Evolutionary conservation across 208 protist species (phyloP), one percentile per base, ranked within the genome.

Genomic region (Phytomonas serpens): DNA sequence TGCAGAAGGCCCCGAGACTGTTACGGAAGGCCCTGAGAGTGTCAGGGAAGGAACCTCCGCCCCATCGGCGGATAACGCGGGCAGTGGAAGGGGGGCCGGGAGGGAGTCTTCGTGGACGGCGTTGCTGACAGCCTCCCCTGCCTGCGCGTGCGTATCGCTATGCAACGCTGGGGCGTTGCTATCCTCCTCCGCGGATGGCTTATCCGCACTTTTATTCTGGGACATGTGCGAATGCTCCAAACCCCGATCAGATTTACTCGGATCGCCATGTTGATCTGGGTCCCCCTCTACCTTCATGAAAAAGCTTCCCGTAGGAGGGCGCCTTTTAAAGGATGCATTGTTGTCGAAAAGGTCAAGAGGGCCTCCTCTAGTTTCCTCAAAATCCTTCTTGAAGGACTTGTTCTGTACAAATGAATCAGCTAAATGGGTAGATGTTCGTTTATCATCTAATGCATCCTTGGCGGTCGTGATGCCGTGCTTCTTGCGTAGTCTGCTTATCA

Each of bases 401-500:
- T 30, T 29, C 2, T 30, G 37, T 19, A 30, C 37, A 11, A 47
- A 47, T 47, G 40, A 47, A 11, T 47, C 40, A 47, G 42, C 76
- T 27, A 72, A 71, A 38, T 66, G 64, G 37, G 16, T 69, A 37
- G 57, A 61, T 29, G 66, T 70, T 23, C 32, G 5, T 37, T 29
- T 38, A n/a, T 70, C 72, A 9, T 75, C 77, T 63, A 68, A 74
- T 1, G 75, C 72, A 29, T 75, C 69, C 71, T 77, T 75, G 65
- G 40, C 40, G 40, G 77, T 73, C 10, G 67, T 73, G 34, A 91
- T 70, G 62, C 82, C 47, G 80, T 89, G 83, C 77, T 92, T 88
- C 75, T 89, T 89, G 42, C 86, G 86, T 64, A 92, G 82, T 57
- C 57, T 27, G 29, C 78, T 81, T 16, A 82, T 84, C 67, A 92